Percentiles rank a stretch among this genome's conserved stretches.
These are phyloP conservation scores for Boletus tylopilopsis DNA, from an alignment of 768 basidiomycete genomes.

Conservation along the genomic window DNA sequence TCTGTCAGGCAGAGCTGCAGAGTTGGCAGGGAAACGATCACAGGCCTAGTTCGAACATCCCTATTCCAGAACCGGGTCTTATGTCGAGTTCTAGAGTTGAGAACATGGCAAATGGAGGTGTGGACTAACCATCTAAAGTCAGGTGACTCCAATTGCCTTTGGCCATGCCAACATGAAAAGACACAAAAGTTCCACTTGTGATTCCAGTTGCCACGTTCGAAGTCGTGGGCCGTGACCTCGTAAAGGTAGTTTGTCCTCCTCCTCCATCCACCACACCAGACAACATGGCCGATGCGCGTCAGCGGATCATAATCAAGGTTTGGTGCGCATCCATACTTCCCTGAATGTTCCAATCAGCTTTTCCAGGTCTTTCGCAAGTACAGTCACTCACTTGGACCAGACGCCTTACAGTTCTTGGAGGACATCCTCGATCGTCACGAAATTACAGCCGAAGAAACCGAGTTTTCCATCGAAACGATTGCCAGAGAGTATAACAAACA, in stretches of 20 bases:
- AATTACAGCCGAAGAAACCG: constrained; percentile 64
- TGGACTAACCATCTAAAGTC: too few species aligned
- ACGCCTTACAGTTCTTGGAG: constrained; percentile 69
- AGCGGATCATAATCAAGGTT: constrained; percentile 45
- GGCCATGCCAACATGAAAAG: too few species aligned
- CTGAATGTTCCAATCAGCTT: background rate
- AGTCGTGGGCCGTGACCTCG: too few species aligned
- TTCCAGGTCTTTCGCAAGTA: constrained; percentile 81
- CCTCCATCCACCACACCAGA: background rate
- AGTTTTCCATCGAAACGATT: constrained; percentile 72
- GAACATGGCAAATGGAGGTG: too few species aligned
- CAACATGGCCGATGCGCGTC: constrained; percentile 36
- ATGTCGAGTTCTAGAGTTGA: constrained; percentile 73
- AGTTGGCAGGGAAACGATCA: background rate
- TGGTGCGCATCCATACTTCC: background rate
- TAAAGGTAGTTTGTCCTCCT: background rate
- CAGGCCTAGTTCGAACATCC: constrained; percentile 73
- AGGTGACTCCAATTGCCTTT: too few species aligned
- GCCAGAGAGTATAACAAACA: constrained; percentile 88
- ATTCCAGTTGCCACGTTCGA: too few species aligned
- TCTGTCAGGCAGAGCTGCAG: background rate
- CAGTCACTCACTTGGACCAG: constrained; percentile 81
- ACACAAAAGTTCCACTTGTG: too few species aligned
- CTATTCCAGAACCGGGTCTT: constrained; percentile 70
- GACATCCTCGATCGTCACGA: constrained; percentile 67